Evolutionary conservation across 306 rosid genomes (phyloP).

Genomic region (Prunus mongolica): DNA sequence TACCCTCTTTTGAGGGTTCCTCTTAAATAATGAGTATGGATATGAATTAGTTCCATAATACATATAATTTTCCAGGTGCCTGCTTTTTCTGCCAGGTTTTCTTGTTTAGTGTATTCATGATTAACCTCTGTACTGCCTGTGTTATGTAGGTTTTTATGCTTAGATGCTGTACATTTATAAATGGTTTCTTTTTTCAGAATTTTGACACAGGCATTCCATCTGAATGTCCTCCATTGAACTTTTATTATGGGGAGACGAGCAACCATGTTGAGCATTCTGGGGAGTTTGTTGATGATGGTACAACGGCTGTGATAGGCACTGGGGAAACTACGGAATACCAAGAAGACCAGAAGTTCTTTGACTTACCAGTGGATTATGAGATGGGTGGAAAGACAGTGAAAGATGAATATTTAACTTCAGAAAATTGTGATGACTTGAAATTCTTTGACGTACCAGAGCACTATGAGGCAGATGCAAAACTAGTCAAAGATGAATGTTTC

Average conservation of each 20-base stretch:
- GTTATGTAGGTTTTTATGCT: background rate
- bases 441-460: slow-evolving; percentile 32
- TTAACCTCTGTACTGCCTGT: background rate
- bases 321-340: slow-evolving; percentile 27
- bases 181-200: slow-evolving; percentile 32
- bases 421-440: slow-evolving; percentile 22
- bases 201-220: slow-evolving; percentile 23
- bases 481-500: slow-evolving; percentile 36
- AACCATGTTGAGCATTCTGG: slow-evolving; percentile 38
- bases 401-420: slow-evolving; percentile 20
- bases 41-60: background rate
- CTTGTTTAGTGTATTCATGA: background rate
- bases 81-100: background rate
- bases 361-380: slow-evolving; percentile 34
- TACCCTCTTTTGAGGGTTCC: background rate
- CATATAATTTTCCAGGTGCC: background rate
- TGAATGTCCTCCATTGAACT: slow-evolving; percentile 32
- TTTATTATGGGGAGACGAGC: slow-evolving; percentile 61
- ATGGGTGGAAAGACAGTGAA: slow-evolving; percentile 18
- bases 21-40: background rate
- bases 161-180: background rate
- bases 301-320: slow-evolving; percentile 31
- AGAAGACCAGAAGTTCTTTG: slow-evolving; percentile 19
- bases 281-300: slow-evolving; percentile 32
- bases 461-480: slow-evolving; percentile 21